Conservation (phyloP, 176 grass and related monocot genomes). For the Hordeum marinum region DNA sequence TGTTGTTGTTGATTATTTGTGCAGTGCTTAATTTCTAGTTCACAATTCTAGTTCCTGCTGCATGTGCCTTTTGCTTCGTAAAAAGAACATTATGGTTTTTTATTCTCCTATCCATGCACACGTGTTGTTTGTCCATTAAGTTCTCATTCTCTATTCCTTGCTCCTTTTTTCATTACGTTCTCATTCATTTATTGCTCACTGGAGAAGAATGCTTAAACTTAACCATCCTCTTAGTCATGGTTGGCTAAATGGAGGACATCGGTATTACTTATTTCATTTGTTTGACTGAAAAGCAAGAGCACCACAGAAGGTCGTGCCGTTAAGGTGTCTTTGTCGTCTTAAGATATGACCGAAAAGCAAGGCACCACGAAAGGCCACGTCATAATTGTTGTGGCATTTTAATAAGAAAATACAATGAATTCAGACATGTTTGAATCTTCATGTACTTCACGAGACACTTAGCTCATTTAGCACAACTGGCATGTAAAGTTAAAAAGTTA, state of each 20-base stretch:
- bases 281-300: neutral
- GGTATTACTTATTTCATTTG: neutral
- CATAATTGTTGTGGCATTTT: neutral
- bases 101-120: neutral
- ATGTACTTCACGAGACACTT: slow-evolving; percentile 1
- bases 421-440: slow-evolving; percentile 8
- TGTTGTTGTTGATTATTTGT: too few species aligned
- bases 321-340: neutral
- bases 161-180: neutral
- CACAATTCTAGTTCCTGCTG: neutral
- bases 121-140: neutral
- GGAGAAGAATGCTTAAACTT: neutral
- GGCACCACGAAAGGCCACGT: neutral
- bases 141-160: neutral
- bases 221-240: neutral
- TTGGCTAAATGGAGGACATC: neutral
- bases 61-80: neutral
- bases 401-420: neutral
- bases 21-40: neutral
- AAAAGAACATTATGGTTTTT: neutral
- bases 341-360: neutral
- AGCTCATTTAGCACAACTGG: neutral
- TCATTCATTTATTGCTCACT: neutral
- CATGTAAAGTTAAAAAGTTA: neutral
- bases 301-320: neutral